phyloP scores from a whole-genome alignment of 2,329 filamentous ascomycete species.

The Stagonosporopsis rhizophila region DNA sequence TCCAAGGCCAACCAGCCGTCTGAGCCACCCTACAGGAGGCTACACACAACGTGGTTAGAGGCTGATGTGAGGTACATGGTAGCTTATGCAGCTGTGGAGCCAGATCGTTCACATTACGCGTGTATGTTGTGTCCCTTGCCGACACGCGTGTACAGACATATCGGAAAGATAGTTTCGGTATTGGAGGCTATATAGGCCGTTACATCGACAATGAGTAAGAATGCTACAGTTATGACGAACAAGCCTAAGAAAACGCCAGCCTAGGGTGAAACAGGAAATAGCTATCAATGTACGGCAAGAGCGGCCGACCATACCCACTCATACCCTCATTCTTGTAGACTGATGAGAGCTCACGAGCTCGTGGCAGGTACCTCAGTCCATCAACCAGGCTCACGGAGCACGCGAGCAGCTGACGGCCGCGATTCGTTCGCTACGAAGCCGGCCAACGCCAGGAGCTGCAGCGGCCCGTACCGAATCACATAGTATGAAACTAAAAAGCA shows the following conservation, averaged over 20 bases:
- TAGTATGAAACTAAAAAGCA: conserved; percentile 33
- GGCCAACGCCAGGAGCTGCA: conserved; percentile 40
- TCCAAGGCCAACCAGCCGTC: neutral
- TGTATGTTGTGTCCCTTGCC: conserved; percentile 5
- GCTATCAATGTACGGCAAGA: neutral
- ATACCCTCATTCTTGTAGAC: neutral
- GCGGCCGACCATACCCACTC: neutral
- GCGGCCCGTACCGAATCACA: conserved; percentile 46
- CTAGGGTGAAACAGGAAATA: neutral
- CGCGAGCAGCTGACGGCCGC: conserved; percentile 17
- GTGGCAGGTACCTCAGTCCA: neutral
- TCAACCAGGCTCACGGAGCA: conserved; percentile 1
- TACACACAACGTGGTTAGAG: conserved; percentile 8
- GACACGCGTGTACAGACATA: conserved; percentile 1
- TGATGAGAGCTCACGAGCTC: neutral
- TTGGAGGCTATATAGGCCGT: conserved; percentile 27
- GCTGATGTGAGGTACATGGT: conserved; percentile 14
- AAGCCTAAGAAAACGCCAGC: neutral
- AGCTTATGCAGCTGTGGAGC: conserved; percentile 13
- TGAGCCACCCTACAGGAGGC: conserved; percentile 2
- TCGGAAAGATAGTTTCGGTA: conserved; percentile 1
- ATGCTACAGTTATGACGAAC: neutral
- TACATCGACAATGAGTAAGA: conserved; percentile 27
- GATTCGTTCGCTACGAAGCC: conserved; percentile 39
- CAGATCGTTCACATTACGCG: conserved; percentile 14